A percentile compares a stretch with the other conserved stretches of the same genome.
Conservation (phyloP, 2,329 filamentous ascomycete genomes). For the Sclerotinia nivalis region DNA sequence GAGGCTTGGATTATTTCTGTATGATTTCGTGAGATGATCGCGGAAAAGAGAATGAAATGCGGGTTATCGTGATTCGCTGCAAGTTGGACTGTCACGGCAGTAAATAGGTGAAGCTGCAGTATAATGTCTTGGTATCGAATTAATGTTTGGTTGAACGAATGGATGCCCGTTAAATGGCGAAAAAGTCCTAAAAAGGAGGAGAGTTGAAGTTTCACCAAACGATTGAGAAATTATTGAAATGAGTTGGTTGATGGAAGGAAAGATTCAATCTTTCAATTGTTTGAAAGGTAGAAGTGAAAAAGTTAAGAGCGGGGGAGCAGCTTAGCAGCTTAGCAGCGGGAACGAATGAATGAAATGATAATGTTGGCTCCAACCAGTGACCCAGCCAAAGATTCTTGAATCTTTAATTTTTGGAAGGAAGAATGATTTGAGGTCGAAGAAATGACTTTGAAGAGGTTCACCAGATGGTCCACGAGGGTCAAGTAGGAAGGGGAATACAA, state of each 20-base stretch:
- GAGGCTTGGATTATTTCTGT: conserved; percentile 10
- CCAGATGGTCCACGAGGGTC: neutral
- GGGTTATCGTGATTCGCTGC: conserved; percentile 23
- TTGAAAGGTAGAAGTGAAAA: neutral
- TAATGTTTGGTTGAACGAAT: conserved; percentile 13
- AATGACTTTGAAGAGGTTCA: neutral
- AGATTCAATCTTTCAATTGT: neutral
- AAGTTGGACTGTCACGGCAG: conserved; percentile 14
- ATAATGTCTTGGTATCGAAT: conserved; percentile 19
- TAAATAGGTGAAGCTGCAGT: conserved; percentile 18
- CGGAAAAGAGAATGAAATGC: conserved; percentile 16
- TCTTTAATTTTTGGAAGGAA: neutral
- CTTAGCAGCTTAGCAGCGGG: neutral
- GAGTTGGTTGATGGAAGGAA: neutral
- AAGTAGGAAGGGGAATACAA: neutral
- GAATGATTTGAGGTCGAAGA: neutral
- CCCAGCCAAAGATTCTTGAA: neutral
- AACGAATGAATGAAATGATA: neutral
- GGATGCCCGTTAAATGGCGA: conserved; percentile 11
- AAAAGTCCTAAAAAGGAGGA: neutral
- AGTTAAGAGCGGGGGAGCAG: neutral
- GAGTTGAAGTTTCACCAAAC: conserved; percentile 12
- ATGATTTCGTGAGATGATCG: conserved; percentile 6
- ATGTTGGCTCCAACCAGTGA: neutral
- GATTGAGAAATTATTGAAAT: neutral